Base-by-base conservation (phyloP, 1,284 basidiomycete species). In the Stereum hirsutum region DNA sequence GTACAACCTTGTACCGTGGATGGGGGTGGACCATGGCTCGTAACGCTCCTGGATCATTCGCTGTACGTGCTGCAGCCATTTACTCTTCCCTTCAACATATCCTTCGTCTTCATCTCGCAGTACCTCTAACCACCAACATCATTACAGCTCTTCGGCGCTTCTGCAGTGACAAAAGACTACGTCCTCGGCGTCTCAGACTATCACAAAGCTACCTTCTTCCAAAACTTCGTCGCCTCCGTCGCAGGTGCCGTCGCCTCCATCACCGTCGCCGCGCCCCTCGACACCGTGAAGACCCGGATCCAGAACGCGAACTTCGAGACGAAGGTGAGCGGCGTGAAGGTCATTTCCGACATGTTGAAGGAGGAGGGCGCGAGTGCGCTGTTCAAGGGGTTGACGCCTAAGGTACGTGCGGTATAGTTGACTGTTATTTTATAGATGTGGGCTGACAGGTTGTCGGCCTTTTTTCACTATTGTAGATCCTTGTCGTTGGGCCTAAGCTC, bases 11-110 rank as follows among this genome's bases (percentile, higher is more conserved):
- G 30, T 99, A 99, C 68, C 82, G 93, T 52, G 95, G 95, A 31
- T 97, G 93, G 89, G 95, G 94, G 44, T 98, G 95, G 95, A 99
- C 95, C 28, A 89, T 97, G 72, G 94, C 93, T 1, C 80, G 95
- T 45, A 99, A 99, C 60, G 95, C 95, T 2, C 95, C 95, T 2
- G 95, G 95, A 12, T 85, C 79, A 44, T 99, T 99, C 55, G 92
- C 95, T 43, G 90, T 92, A 57, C 49, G 87, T 71, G 5, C 35
- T 20, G 35, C 39, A 34, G 26, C 32, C n/a, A n/a, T n/a, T n/a
- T n/a, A n/a, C n/a, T n/a, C n/a, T n/a, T n/a, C 23, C 19, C 19
- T 28, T 37, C 20, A 5, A 14, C 21, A 28, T 23, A 8, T 32
- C 20, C 21, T 21, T 15, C 39, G 15, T 27, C 25, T 5, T 8